Evolutionary conservation across 176 grass and related monocot species (phyloP).

Genomic region (Dactylis glomerata): DNA sequence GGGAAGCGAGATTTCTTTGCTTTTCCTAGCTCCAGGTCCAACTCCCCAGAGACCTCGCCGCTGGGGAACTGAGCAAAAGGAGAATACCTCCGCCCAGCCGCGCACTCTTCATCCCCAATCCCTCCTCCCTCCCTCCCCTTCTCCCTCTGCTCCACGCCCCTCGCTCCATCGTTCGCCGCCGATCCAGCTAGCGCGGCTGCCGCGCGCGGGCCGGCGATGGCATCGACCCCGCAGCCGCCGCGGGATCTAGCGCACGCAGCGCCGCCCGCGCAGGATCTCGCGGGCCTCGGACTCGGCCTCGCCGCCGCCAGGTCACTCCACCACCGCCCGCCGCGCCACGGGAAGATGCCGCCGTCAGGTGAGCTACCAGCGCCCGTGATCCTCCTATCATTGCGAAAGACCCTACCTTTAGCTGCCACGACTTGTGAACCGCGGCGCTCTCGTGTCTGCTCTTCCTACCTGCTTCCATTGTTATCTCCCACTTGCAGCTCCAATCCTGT

Average conservation of each 20-base stretch:
- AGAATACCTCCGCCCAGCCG: not conserved
- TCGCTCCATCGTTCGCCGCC: not conserved
- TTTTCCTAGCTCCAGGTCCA: not conserved
- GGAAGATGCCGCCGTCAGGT: not conserved
- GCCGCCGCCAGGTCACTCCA: not conserved
- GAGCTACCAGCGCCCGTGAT: not conserved
- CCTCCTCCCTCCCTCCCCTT: not conserved
- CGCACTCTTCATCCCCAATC: not conserved
- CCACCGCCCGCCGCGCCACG: not conserved
- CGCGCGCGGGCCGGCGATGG: constrained; percentile 3
- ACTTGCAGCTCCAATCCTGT: not conserved
- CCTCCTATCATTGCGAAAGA: not conserved
- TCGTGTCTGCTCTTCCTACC: not conserved
- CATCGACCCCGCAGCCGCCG: constrained; percentile 6
- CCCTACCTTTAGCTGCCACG: not conserved
- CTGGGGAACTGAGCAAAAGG: constrained; percentile 9
- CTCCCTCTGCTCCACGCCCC: not conserved
- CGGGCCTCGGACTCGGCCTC: not conserved
- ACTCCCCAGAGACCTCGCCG: constrained; percentile 6
- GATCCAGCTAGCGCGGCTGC: not conserved
- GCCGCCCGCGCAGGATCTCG: constrained; percentile 6
- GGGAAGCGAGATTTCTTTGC: not conserved
- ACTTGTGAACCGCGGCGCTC: not conserved
- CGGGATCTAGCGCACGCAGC: constrained; percentile 4
- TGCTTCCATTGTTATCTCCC: not conserved